Conservation (phyloP, 441 rosid genomes). For the Erodium trifolium region DNA sequence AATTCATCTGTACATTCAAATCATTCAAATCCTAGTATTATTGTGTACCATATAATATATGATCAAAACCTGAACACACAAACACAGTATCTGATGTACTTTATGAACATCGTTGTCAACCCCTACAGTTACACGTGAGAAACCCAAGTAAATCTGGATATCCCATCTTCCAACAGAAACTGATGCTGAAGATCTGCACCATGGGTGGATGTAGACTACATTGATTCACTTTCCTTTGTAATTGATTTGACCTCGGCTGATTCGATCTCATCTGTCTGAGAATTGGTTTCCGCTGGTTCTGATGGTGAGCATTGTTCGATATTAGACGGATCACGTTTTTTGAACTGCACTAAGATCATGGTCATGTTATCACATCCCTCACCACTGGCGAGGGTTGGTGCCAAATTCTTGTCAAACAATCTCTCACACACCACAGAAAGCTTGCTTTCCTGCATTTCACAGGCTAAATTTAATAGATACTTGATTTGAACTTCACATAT, state of each 20-base stretch:
- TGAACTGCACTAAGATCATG: constrained; percentile 49
- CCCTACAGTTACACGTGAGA: background rate
- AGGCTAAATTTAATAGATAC: no score
- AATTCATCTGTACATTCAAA: constrained; percentile 2
- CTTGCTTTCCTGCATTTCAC: constrained; percentile 35
- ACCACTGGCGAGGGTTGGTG: constrained; percentile 42
- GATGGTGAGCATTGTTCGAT: constrained; percentile 31
- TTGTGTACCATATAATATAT: background rate
- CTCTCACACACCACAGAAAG: constrained; percentile 46
- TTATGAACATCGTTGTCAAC: background rate
- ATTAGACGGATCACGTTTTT: constrained; percentile 20
- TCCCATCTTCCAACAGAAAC: background rate
- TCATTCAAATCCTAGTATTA: background rate
- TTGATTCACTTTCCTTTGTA: constrained; percentile 15
- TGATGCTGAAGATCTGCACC: background rate
- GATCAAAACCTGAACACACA: constrained; percentile 1
- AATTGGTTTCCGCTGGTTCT: constrained; percentile 23
- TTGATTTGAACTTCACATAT: background rate
- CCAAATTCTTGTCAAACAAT: constrained; percentile 44
- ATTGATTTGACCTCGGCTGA: background rate
- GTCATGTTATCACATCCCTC: constrained; percentile 71
- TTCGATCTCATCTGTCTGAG: constrained; percentile 8
- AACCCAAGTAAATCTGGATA: background rate
- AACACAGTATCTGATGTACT: background rate
- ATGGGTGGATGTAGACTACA: constrained; percentile 8